phyloP scores from a whole-genome alignment of 148 eudicot species.

The Rhododendron simsii region DNA sequence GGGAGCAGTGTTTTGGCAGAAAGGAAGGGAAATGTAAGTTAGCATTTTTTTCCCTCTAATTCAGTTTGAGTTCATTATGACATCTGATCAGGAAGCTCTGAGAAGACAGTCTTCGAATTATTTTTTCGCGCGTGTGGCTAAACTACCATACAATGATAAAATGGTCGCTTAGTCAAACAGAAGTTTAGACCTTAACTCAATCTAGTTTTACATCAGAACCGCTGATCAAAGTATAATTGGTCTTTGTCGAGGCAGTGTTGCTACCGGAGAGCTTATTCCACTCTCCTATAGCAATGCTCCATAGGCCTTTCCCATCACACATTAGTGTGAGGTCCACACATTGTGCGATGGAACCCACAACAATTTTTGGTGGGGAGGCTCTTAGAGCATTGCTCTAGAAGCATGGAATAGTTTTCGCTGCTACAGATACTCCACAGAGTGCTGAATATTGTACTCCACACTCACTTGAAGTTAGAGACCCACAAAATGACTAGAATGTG shows the following conservation, averaged over 20 bases:
- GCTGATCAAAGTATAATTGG: neutral
- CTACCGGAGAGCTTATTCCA: neutral
- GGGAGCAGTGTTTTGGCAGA: slow-evolving; percentile 41
- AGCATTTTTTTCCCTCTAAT: neutral
- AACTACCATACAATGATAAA: neutral
- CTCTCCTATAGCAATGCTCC: neutral
- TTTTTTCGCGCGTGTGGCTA: neutral
- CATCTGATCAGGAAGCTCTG: neutral
- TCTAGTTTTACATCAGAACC: neutral
- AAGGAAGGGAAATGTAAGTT: slow-evolving; percentile 40
- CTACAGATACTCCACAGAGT: neutral
- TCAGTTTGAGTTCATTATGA: neutral
- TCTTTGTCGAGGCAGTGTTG: neutral
- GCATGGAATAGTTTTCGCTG: neutral
- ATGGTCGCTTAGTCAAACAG: neutral
- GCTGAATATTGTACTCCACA: neutral
- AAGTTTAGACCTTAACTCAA: neutral
- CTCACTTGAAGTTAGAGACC: neutral
- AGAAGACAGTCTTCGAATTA: neutral
- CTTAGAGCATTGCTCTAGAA: too few species aligned
- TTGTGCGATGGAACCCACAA: too few species aligned
- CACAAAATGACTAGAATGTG: neutral
- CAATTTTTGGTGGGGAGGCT: too few species aligned
- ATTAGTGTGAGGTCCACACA: neutral
- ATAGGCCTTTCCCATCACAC: neutral